Base-by-base conservation (phyloP, 257 asterid species). In the Przewalskia tangutica region DNA sequence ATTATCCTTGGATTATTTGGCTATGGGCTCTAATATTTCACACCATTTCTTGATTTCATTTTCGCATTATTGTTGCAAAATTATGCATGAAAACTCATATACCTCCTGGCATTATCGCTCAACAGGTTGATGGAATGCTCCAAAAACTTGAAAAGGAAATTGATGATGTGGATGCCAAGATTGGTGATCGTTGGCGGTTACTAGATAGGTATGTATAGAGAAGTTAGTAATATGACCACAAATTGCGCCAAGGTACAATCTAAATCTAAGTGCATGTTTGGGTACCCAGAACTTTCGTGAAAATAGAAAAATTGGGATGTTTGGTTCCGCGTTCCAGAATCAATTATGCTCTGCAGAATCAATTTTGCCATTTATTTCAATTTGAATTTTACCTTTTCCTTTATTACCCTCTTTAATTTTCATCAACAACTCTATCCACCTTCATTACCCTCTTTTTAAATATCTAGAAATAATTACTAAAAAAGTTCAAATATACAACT, bases 131-230 rank as follows among this genome's bases (percentile, higher is more conserved):
- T 88, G 92, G 91, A 63, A 96, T 96, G 98, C 97, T 96, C 73
- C 98, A 96, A 54, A 96, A 93, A 84, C 97, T 96, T 85, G 99
- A 96, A 86, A 93, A 94, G 88, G 98, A 96, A 85, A 96, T 96
- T 71, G 98, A 96, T 88, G 95, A 92, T 7, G 99, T 96, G 81
- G 98, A 96, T 90, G 95, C 95, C 5, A 91, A 92, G 87, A 96
- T 96, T 85, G 99, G 98, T 27, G 92, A 96, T 56, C 88, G 90
- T 70, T 96, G 98, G 98, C 90, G 97, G 77, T 84, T 96, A 87
- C 98, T 96, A 77, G 98, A 94, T 83, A 94, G 99, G 99, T 95
- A 90, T 79, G 80, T 70, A 3, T 54, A 50, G 20, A 50, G 27
- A 75, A 51, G 55, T 4, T 51, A 23, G 40, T 75, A 12, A 23